Conservation (phyloP, 2,329 filamentous ascomycete genomes). For the Penicillium capsulatum region DNA sequence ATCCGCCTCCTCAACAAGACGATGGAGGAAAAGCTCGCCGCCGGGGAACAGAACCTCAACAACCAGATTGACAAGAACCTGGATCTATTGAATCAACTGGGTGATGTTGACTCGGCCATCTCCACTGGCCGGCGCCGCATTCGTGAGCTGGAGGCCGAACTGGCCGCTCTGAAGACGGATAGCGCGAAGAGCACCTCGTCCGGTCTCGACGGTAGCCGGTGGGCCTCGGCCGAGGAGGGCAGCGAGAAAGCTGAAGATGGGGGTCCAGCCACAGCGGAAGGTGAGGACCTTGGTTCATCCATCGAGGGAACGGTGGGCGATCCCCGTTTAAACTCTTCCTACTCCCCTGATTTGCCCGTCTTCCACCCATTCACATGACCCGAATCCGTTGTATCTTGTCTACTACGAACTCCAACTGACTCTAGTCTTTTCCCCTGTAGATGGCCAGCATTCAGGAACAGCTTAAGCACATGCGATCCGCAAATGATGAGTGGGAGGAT, state of each 20-base stretch:
- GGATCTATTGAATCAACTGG: slow-evolving; percentile 38
- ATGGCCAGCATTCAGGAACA: slow-evolving; percentile 48
- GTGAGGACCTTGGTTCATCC: slow-evolving; percentile 47
- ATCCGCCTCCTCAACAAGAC: slow-evolving; percentile 26
- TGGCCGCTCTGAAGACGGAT: slow-evolving; percentile 35
- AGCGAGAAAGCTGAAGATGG: slow-evolving; percentile 30
- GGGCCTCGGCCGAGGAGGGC: slow-evolving; percentile 35
- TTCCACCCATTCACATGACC: slow-evolving; percentile 31
- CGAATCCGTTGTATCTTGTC: slow-evolving; percentile 21
- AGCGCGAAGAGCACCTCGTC: slow-evolving; percentile 28
- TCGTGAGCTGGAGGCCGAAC: slow-evolving; percentile 39
- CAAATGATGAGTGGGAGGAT: slow-evolving; percentile 44
- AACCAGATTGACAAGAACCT: slow-evolving; percentile 42
- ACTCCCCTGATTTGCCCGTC: slow-evolving; percentile 28
- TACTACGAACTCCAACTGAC: neutral
- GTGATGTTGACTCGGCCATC: slow-evolving; percentile 37
- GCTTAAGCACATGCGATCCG: slow-evolving; percentile 44
- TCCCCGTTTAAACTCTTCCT: slow-evolving; percentile 37
- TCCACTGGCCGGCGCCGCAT: slow-evolving; percentile 35
- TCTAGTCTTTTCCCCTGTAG: slow-evolving; percentile 29
- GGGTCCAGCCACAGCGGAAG: slow-evolving; percentile 39
- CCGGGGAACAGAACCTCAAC: slow-evolving; percentile 36
- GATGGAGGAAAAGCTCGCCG: slow-evolving; percentile 32
- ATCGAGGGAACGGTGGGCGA: slow-evolving; percentile 48
- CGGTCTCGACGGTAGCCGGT: slow-evolving; percentile 40